Conservation (phyloP, 2,329 filamentous ascomycete genomes). For the Raffaelea arxii region DNA sequence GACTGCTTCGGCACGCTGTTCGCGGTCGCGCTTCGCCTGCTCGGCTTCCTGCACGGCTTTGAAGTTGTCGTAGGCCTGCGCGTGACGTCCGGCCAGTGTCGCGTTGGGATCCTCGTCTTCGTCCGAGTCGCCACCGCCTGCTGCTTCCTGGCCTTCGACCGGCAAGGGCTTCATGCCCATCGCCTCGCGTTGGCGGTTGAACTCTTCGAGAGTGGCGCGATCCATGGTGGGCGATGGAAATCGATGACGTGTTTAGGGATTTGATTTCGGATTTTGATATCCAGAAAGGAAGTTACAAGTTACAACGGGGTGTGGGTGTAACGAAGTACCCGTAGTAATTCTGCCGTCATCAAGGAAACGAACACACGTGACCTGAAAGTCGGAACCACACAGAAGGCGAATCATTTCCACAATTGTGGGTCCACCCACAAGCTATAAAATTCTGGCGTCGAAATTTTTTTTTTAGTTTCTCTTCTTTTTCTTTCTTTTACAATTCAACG, state of each 20-base stretch:
- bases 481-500: conserved; percentile 39
- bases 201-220: conserved; percentile 77
- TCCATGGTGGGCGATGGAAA: conserved; percentile 38
- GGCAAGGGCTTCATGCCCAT: conserved; percentile 86
- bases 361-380: too few relatives aligned
- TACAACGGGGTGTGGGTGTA: too few relatives aligned
- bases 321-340: too few relatives aligned
- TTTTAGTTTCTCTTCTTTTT: conserved; percentile 20
- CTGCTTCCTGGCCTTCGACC: conserved; percentile 53
- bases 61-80: conserved; percentile 65
- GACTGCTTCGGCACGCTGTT: conserved; percentile 71
- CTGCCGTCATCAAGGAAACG: too few relatives aligned
- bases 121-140: background rate
- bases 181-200: conserved; percentile 81
- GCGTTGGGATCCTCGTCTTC: conserved; percentile 52
- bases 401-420: too few relatives aligned
- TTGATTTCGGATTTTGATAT: too few relatives aligned
- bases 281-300: too few relatives aligned
- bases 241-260: too few relatives aligned
- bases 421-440: conserved; percentile 3
- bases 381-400: too few relatives aligned
- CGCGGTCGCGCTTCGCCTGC: conserved; percentile 64
- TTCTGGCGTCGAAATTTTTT: conserved; percentile 22
- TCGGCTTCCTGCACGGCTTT: conserved; percentile 58
- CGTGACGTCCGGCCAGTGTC: conserved; percentile 74